phyloP scores from a whole-genome alignment of 257 asterid species.

The Solanum sejunctum region DNA sequence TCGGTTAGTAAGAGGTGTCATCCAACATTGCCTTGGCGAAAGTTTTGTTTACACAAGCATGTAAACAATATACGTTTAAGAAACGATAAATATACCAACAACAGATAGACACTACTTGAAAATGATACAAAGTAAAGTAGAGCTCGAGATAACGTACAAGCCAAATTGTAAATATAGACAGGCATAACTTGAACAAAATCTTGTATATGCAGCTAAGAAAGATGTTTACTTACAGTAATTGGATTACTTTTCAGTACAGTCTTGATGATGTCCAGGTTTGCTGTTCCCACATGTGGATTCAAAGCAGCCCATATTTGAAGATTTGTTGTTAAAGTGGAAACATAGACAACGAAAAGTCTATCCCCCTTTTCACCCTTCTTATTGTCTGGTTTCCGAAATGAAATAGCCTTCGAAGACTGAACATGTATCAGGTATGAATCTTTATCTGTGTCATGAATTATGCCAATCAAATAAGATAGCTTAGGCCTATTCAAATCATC shows the following conservation, averaged over 20 bases:
- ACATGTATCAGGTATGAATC: neutral
- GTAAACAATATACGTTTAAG: neutral
- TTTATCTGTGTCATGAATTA: neutral
- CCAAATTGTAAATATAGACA: neutral
- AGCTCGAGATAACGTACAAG: neutral
- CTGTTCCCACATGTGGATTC: slow-evolving; percentile 3
- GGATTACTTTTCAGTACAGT: slow-evolving; percentile 10
- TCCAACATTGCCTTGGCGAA: neutral
- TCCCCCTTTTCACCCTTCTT: neutral
- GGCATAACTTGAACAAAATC: too few species aligned
- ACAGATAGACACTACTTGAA: neutral
- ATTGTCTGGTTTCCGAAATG: too few species aligned
- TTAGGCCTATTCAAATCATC: slow-evolving; percentile 22
- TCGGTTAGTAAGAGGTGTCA: too few species aligned
- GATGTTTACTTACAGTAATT: slow-evolving; percentile 3
- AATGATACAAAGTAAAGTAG: neutral
- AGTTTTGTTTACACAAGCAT: neutral
- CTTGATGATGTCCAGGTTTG: slow-evolving; percentile 10
- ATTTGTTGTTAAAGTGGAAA: slow-evolving; percentile 38
- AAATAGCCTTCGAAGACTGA: slow-evolving; percentile 10
- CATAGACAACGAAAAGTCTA: slow-evolving; percentile 20
- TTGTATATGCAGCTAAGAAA: neutral
- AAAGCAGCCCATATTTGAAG: slow-evolving; percentile 37
- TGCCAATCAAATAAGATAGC: slow-evolving; percentile 15
- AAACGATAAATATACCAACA: neutral